Conservation (phyloP, 1,284 basidiomycete species). For the Leccinum pallidistipes region DNA sequence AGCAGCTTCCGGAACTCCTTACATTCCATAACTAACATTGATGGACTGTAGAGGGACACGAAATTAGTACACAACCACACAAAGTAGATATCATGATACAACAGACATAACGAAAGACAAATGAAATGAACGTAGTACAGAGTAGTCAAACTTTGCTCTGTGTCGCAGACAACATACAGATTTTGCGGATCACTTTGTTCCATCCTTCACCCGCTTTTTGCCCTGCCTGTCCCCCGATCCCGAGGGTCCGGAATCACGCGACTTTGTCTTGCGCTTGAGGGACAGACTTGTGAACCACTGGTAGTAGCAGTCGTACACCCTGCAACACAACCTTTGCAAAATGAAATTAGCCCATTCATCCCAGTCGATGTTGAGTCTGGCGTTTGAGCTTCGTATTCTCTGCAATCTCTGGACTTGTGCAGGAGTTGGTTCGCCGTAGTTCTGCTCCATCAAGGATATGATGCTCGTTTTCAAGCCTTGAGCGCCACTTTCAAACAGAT, state of each 20-base stretch:
- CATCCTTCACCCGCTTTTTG: neutral
- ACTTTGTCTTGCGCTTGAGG: too few species aligned
- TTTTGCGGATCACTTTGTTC: neutral
- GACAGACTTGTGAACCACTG: too few species aligned
- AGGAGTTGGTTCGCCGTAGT: neutral
- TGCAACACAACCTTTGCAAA: neutral
- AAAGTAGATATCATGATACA: too few species aligned
- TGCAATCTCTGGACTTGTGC: neutral
- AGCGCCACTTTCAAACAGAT: neutral
- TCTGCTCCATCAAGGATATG: neutral
- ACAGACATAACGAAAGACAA: too few species aligned
- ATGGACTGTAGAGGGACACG: neutral
- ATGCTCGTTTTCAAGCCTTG: neutral
- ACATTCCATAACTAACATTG: neutral
- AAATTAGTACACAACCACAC: neutral
- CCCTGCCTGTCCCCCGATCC: neutral
- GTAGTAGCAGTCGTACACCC: too few species aligned
- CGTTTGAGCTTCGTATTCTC: neutral
- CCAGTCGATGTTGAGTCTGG: neutral
- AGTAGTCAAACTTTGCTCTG: too few species aligned
- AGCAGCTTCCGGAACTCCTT: neutral
- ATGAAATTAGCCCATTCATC: neutral
- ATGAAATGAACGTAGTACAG: too few species aligned
- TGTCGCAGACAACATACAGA: too few species aligned
- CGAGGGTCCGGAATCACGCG: too few species aligned